Conservation (phyloP, 495 filamentous ascomycete species). For the Penicillium alfredii region DNA sequence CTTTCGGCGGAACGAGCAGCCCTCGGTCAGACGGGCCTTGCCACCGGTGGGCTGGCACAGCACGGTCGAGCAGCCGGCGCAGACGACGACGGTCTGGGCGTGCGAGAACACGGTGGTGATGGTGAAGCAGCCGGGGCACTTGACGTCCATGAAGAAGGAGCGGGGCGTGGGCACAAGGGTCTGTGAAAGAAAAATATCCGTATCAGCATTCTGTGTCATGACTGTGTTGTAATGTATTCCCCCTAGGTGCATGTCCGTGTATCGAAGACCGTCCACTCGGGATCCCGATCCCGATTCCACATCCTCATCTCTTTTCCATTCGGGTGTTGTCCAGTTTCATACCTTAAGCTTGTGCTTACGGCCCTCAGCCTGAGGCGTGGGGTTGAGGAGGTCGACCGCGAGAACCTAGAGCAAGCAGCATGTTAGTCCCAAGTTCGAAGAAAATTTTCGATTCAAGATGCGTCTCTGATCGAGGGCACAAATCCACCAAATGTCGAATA, state of each 20-base stretch:
- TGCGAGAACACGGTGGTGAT: conserved; percentile 99
- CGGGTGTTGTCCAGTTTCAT: conserved; percentile 29
- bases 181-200: conserved; percentile 37
- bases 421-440: too few relatives aligned
- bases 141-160: conserved; percentile 99
- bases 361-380: conserved; percentile 87
- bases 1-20: conserved; percentile 99
- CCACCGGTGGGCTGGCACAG: conserved; percentile 98
- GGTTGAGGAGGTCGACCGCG: conserved; percentile 99
- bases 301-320: conserved; percentile 8
- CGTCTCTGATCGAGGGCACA: background rate
- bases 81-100: conserved; percentile 99
- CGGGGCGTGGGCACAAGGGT: conserved; percentile 89
- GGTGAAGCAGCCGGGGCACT: conserved; percentile 99
- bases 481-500: background rate
- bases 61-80: conserved; percentile 92
- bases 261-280: background rate
- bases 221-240: background rate
- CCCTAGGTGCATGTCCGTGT: background rate
- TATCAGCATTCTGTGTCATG: conserved; percentile 15
- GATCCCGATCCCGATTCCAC: conserved; percentile 4
- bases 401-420: too few relatives aligned
- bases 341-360: conserved; percentile 99
- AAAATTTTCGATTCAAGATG: too few relatives aligned
- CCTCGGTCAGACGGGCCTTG: conserved; percentile 95